Evolutionary conservation across 2,329 filamentous ascomycete genomes (phyloP), one percentile per base, ranked within the genome.

Genomic region (Laburnicola sp.): DNA sequence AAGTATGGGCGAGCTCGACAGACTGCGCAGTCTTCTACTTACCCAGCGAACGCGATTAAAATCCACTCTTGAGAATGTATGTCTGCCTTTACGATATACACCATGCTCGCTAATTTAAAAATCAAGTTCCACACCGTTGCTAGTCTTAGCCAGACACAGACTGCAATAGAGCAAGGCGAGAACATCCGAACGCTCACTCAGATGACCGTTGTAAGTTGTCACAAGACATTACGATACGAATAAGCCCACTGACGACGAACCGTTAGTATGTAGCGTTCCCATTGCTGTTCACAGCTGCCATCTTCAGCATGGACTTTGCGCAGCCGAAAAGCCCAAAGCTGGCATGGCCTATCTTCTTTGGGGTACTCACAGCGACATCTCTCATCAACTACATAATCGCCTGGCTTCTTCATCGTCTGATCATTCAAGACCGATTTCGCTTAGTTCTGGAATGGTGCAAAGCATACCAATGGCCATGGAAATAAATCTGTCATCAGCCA

Each of bases 231-330:
- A 31, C 5, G 8, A 10, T 31, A 3, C 27, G 6, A 26, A 1
- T 8, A 2, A 8, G 16, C n/a, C 3, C 8, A 1, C 10, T 45
- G 4, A 41, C 9, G 7, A 23, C 27, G 6, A 38, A 4, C 6
- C 10, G 37, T 2, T 32, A 61, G 53, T 59, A 58, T 30, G 35
- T 53, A 1, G 56, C 53, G n/a, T 61, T 61, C 35, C 53, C 56
- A 0, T 46, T 58, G 0, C 44, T 57, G 11, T 57, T 59, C 34
- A 59, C 56, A 21, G 50, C 54, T 3, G 56, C 53, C 9, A 45
- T 59, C 10, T 61, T 61, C 44, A 56, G 58, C 46, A 61, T 61
- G 56, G 49, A 51, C 27, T 58, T 61, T 23, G 35, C 51, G 4
- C 30, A 45, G 2, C 48, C 48, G 7, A 45, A 50, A 25, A 45